Conservation (phyloP, 2,329 filamentous ascomycete species). For the Didymella pomorum region DNA sequence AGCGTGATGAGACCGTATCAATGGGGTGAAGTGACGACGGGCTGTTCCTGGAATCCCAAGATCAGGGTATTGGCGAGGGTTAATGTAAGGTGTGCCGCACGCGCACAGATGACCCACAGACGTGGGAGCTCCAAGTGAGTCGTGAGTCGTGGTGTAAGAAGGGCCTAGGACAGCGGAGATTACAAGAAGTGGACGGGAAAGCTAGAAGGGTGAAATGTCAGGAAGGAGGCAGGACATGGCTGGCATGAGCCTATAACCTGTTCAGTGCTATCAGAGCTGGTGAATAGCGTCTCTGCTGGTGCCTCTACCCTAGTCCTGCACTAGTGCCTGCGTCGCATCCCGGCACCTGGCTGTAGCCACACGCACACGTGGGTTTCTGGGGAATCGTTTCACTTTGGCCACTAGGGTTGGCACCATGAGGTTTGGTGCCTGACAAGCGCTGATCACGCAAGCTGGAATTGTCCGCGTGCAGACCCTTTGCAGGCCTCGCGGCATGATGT, state of each 20-base stretch:
- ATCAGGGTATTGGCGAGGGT: slow-evolving; percentile 34
- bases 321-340: slow-evolving; percentile 43
- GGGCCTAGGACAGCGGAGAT: slow-evolving; percentile 26
- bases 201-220: slow-evolving; percentile 25
- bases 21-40: slow-evolving; percentile 33
- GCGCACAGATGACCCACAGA: slow-evolving; percentile 37
- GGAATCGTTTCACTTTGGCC: slow-evolving; percentile 50
- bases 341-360: slow-evolving; percentile 44
- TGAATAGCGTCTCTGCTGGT: slow-evolving; percentile 38
- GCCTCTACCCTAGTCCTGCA: slow-evolving; percentile 33
- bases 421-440: slow-evolving; percentile 33
- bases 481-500: slow-evolving; percentile 8
- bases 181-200: slow-evolving; percentile 24
- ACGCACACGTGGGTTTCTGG: slow-evolving; percentile 49
- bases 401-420: slow-evolving; percentile 27
- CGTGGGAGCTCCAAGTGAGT: slow-evolving; percentile 23
- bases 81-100: slow-evolving; percentile 35
- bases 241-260: slow-evolving; percentile 48
- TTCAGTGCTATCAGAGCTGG: slow-evolving; percentile 39
- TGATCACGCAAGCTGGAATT: slow-evolving; percentile 25
- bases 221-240: slow-evolving; percentile 38
- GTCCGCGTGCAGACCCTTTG: slow-evolving; percentile 18
- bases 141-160: slow-evolving; percentile 25
- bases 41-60: slow-evolving; percentile 33
- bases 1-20: slow-evolving; percentile 38